Base-by-base conservation (phyloP, 2,329 filamentous ascomycete species). In the Colletotrichum zoysiae region DNA sequence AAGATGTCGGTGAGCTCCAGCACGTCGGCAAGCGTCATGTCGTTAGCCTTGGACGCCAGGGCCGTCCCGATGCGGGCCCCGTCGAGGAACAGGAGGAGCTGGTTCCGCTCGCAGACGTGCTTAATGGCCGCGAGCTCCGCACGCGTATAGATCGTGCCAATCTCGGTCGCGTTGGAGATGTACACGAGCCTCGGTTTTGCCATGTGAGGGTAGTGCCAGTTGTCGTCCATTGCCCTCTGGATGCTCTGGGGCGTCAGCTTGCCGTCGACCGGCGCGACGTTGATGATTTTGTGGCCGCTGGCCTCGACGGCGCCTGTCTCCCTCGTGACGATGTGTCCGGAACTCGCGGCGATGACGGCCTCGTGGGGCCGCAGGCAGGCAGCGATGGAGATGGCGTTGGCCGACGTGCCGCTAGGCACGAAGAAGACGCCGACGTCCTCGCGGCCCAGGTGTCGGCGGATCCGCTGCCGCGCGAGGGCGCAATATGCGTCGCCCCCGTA, bases 231-330 rank as follows among this genome's bases (percentile, higher is more conserved):
- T 0, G 84, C 83, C 7, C 81, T 79, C 67, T 80, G 78, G 42
- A 87, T 81, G 42, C 79, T 80, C 14, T 76, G 75, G 0, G 84
- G 81, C 0, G 84, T 86, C 75, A 87, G 79, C 65, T 87, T 87
- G 23, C 86, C 85, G 46, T 85, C 81, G 0, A 80, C 76, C 0
- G 83, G 83, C 0, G 80, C 79, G 0, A 86, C 85, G 1, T 83
- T 81, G 75, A 87, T 87, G 50, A 87, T 85, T 71, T 87, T 87
- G 77, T 87, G 86, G 0, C 85, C 85, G 7, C 82, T 84, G 1
- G 85, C 84, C 71, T 87, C 85, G 6, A 87, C 84, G 0, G 86
- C 86, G 1, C 86, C 85, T 0, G 85, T 85, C 74, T 87, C 85
- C 35, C 85, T 81, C 11, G 80, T 82, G 6, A 86, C 83, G 42